Conservation (phyloP, 2,329 filamentous ascomycete genomes). For the Teratosphaeria gauchensis region DNA sequence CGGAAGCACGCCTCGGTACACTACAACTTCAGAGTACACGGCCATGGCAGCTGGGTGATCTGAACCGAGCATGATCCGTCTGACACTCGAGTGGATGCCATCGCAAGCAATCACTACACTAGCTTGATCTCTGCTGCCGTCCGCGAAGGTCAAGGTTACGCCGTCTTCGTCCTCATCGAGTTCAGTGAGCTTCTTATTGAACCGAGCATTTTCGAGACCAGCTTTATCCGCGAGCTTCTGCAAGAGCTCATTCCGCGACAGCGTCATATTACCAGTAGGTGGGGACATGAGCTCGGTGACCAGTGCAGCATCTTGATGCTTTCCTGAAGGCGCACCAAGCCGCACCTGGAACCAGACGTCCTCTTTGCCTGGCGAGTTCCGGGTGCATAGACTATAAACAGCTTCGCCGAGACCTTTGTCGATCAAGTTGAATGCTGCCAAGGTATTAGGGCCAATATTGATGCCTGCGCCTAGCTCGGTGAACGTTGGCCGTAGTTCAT, state of each 20-base stretch:
- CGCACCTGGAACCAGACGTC: slow-evolving; percentile 32
- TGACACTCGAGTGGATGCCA: slow-evolving; percentile 51
- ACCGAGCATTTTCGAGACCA: slow-evolving; percentile 8
- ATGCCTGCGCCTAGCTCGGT: slow-evolving; percentile 51
- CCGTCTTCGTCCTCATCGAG: slow-evolving; percentile 13
- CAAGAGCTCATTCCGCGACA: slow-evolving; percentile 32
- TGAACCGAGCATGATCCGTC: slow-evolving; percentile 44
- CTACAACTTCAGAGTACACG: slow-evolving; percentile 47
- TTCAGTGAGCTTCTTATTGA: slow-evolving; percentile 17
- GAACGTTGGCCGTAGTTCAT: slow-evolving; percentile 39
- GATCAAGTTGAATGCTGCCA: slow-evolving; percentile 89
- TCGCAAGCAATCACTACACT: slow-evolving; percentile 51
- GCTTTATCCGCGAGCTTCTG: slow-evolving; percentile 31
- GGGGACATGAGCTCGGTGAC: slow-evolving; percentile 21
- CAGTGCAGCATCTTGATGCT: slow-evolving; percentile 15
- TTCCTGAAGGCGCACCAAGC: slow-evolving; percentile 21
- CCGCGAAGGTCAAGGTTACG: slow-evolving; percentile 30
- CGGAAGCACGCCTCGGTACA: slow-evolving; percentile 52
- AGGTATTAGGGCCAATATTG: slow-evolving; percentile 56
- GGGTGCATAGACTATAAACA: slow-evolving; percentile 30
- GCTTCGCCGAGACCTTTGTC: slow-evolving; percentile 30
- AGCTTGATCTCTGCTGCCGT: slow-evolving; percentile 35
- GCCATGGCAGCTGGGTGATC: slow-evolving; percentile 36
- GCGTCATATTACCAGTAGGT: slow-evolving; percentile 19
- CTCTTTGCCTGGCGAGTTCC: slow-evolving; percentile 27